Base-by-base conservation (phyloP, 2,329 filamentous ascomycete genomes). In the Clonostachys sp. region DNA sequence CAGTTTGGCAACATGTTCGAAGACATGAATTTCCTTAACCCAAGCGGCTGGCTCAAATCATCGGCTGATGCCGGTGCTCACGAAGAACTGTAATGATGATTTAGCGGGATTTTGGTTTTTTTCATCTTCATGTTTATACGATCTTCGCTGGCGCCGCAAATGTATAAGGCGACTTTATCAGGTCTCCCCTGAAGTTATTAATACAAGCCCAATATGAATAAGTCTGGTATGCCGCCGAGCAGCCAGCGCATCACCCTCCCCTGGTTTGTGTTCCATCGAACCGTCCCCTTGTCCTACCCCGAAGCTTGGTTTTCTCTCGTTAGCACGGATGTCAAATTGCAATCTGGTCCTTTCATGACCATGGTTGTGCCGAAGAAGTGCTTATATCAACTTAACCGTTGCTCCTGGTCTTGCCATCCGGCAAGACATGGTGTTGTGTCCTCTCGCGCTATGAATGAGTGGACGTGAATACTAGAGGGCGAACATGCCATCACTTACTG, bases 311-410 rank as follows among this genome's bases (percentile, higher is more conserved):
- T 10, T 10, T 30, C 24, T 30, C 36, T 39, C 36, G 14, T 39
- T 39, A 92, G 91, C 91, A 95, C 89, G 87, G 89, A 96, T 96
- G 91, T 96, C 91, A 96, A 96, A 96, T 96, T 96, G 84, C 91
- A 94, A 92, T 87, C 77, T 81, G 81, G 85, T 84, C 84, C 68
- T 68, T 66, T 67, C 71, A 84, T 96, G 89, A 86, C 89, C 91
- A 83, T 77, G 80, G 83, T 91, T 94, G 91, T 90, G 91, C 91
- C 91, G 89, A 91, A 95, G 90, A 95, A 90, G 90, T 96, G 91
- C 91, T 94, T 81, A 95, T 77, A 94, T 79, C n/a, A 44, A 34
- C 33, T 34, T 35, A 30, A 36, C 47, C 51, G 54, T 60, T 57
- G 57, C 59, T 61, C 52, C 56, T 55, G 48, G 61, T 55, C 54